Conservation (phyloP, 192 early-diverging fungal genomes). For the Entomortierella lignicola region DNA sequence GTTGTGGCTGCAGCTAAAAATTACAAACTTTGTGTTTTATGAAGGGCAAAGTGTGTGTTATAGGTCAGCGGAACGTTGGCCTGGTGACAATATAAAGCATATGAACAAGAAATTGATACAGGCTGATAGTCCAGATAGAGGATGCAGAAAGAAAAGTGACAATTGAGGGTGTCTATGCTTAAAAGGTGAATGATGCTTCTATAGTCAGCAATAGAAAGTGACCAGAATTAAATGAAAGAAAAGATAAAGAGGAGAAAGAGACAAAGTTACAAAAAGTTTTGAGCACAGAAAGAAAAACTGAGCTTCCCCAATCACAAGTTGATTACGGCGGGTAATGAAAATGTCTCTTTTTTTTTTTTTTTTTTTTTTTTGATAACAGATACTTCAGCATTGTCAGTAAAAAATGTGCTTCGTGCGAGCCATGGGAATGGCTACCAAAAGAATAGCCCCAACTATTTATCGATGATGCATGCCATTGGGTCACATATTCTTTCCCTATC, state of each 20-base stretch:
- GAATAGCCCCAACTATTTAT: background rate
- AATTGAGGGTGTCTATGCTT: too few species aligned
- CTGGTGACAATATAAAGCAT: background rate
- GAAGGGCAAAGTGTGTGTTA: background rate
- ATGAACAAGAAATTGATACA: background rate
- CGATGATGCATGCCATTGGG: conserved; percentile 1
- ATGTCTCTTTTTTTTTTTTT: too few species aligned
- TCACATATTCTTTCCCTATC: background rate
- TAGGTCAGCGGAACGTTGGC: background rate
- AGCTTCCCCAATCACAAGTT: background rate
- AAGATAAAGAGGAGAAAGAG: background rate
- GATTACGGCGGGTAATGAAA: background rate
- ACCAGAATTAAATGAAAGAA: background rate
- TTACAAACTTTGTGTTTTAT: background rate
- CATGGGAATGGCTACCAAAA: background rate
- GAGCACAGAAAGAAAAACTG: background rate
- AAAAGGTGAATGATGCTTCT: background rate
- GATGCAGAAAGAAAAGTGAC: background rate
- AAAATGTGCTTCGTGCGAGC: background rate
- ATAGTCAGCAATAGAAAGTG: background rate
- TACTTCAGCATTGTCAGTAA: background rate
- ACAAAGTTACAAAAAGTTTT: too few species aligned
- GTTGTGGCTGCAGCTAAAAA: background rate
- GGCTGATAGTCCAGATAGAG: background rate
- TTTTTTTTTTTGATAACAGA: too few species aligned